Percentiles rank a stretch among this genome's conserved stretches.
These are phyloP conservation scores for Arachnomyces sp. DNA, from an alignment of 2,329 filamentous ascomycete species.

Conservation along the genomic window DNA sequence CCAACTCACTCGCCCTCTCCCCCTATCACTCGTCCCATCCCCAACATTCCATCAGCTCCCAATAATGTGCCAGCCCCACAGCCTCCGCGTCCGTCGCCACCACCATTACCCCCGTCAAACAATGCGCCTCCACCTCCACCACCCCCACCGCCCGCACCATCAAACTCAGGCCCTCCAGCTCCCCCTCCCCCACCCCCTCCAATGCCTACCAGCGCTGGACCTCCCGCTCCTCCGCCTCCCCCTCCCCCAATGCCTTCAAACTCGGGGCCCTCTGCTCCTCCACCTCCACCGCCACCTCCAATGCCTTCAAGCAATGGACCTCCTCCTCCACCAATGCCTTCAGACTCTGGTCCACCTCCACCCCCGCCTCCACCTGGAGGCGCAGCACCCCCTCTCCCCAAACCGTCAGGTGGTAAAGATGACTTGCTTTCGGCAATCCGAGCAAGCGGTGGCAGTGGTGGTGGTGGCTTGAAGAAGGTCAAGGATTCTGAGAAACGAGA, in stretches of 20 bases:
- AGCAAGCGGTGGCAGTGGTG: conserved; percentile 48
- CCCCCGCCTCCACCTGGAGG: conserved; percentile 36
- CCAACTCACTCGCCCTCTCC: conserved; percentile 29
- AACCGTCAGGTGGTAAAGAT: conserved; percentile 30
- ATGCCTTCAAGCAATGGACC: conserved; percentile 23
- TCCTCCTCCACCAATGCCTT: conserved; percentile 36
- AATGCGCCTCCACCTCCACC: conserved; percentile 38
- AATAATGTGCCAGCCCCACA: too few relatives aligned
- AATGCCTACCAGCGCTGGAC: conserved; percentile 16
- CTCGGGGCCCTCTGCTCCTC: conserved; percentile 33
- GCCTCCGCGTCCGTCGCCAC: conserved; percentile 16
- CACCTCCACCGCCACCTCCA: conserved; percentile 29
- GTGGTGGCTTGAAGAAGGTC: conserved; percentile 38
- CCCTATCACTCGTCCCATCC: conserved; percentile 5
- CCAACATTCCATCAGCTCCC: too few relatives aligned
- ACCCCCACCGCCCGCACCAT: conserved; percentile 16
- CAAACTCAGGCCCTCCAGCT: conserved; percentile 31
- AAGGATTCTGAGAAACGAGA: conserved; percentile 39
- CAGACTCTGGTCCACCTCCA: conserved; percentile 39
- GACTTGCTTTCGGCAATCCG: conserved; percentile 41
- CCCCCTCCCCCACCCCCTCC: conserved; percentile 32
- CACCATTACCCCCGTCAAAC: conserved; percentile 18
- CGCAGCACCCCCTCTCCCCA: conserved; percentile 37
- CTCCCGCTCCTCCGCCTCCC: conserved; percentile 33
- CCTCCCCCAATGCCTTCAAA: conserved; percentile 28